Evolutionary conservation across 192 early-diverging fungal genomes (phyloP).

Genomic region (Backusella mclennaniae): DNA sequence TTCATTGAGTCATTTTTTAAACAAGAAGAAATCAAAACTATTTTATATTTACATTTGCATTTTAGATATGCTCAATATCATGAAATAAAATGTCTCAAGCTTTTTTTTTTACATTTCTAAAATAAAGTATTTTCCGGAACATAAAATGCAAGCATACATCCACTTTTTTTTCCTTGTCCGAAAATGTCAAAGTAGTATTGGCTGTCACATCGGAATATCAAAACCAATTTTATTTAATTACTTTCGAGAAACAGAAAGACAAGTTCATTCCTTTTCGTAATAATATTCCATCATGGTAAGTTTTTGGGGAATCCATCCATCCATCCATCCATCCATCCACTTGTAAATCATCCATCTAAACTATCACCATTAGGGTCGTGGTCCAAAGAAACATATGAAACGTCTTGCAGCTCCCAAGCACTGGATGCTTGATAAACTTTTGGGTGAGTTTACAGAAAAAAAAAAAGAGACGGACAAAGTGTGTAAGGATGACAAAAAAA

Average conservation of each 20-base stretch:
- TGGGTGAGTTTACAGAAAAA: slow-evolving; percentile 51
- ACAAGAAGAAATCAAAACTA: too few relatives aligned
- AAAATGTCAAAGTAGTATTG: too few relatives aligned
- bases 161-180: too few relatives aligned
- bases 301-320: background rate
- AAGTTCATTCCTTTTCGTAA: background rate
- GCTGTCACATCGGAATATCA: background rate
- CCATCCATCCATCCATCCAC: background rate
- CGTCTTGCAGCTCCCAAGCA: slow-evolving; percentile 98
- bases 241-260: background rate
- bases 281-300: slow-evolving; percentile 7
- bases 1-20: too few relatives aligned
- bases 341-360: slow-evolving; percentile 15
- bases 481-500: slow-evolving; percentile 1
- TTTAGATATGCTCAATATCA: too few relatives aligned
- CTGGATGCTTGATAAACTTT: slow-evolving; percentile 99
- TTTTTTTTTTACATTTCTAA: too few relatives aligned
- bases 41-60: too few relatives aligned
- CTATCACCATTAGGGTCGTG: slow-evolving; percentile 37
- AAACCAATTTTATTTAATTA: background rate
- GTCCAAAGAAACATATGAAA: slow-evolving; percentile 99
- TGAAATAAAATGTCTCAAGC: too few relatives aligned
- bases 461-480: background rate
- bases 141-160: too few relatives aligned
- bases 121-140: too few relatives aligned